Percentiles rank a stretch among this genome's conserved stretches.
phyloP scores from a whole-genome alignment of 1,284 basidiomycete species.

The Boletus smithii region DNA sequence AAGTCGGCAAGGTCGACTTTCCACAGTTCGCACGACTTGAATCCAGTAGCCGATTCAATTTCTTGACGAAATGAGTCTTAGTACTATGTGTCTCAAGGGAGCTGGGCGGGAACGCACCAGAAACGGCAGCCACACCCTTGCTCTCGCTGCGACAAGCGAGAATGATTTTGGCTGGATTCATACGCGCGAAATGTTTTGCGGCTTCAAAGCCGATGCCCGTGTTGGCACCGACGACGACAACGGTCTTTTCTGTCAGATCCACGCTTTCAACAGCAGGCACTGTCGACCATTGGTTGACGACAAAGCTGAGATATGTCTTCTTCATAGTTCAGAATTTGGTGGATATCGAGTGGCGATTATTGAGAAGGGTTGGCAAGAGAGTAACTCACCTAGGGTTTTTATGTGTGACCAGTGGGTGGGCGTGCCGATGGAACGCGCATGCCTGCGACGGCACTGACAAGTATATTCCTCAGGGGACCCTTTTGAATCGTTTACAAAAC shows the following conservation, averaged over 20 bases:
- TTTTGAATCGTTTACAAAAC: no score
- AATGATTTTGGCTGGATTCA: conserved; percentile 40
- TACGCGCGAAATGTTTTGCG: conserved; percentile 42
- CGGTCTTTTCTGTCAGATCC: conserved; percentile 32
- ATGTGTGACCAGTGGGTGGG: no score
- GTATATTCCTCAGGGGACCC: no score
- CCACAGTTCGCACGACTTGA: conserved; percentile 7
- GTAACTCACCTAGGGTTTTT: no score
- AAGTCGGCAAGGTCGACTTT: conserved; percentile 20
- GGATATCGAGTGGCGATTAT: neutral
- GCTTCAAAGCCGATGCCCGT: conserved; percentile 44
- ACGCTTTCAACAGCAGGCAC: conserved; percentile 21
- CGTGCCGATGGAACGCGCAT: no score
- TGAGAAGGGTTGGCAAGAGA: no score
- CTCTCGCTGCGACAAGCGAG: conserved; percentile 39
- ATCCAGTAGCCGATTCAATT: conserved; percentile 11
- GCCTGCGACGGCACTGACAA: no score
- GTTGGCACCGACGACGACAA: conserved; percentile 40
- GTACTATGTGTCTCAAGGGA: no score
- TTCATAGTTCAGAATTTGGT: conserved; percentile 18
- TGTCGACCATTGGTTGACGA: conserved; percentile 18
- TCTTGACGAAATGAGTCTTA: conserved; percentile 1
- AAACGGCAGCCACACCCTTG: conserved; percentile 36
- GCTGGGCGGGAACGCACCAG: conserved; percentile 2
- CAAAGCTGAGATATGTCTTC: neutral